phyloP scores from a whole-genome alignment of 2,329 filamentous ascomycete species.

The Neofusicoccum sp. region DNA sequence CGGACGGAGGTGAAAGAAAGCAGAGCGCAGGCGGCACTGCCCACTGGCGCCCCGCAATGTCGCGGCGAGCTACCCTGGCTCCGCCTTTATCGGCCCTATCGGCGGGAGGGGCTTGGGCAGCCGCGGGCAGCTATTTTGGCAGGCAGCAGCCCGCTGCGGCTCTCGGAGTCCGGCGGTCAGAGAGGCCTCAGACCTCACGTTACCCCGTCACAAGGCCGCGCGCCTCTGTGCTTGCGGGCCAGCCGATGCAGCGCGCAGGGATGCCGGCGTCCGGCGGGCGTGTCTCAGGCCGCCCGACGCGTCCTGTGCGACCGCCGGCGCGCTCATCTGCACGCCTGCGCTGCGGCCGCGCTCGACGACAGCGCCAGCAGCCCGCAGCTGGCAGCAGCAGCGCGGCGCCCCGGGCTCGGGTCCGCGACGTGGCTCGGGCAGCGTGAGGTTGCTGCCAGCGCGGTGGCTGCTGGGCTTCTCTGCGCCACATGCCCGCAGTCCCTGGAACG shows the following conservation, averaged over 20 bases:
- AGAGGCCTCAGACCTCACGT: background rate
- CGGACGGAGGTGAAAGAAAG: constrained; percentile 13
- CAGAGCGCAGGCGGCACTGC: background rate
- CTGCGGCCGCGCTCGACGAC: no score
- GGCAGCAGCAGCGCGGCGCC: no score
- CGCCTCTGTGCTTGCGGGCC: background rate
- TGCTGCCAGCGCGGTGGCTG: no score
- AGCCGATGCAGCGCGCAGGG: constrained; percentile 12
- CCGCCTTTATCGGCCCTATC: constrained; percentile 11
- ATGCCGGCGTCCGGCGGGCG: background rate
- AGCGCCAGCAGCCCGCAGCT: no score
- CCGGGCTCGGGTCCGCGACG: background rate
- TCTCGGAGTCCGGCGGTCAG: background rate
- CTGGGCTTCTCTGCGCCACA: background rate
- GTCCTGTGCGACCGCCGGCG: background rate
- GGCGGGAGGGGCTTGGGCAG: constrained; percentile 10
- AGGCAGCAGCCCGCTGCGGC: background rate
- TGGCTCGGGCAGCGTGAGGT: background rate
- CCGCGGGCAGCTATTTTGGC: constrained; percentile 2
- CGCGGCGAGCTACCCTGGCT: constrained; percentile 6
- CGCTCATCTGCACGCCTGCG: no score
- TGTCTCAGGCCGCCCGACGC: background rate
- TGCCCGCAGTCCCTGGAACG: background rate
- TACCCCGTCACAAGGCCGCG: constrained; percentile 13
- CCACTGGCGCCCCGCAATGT: background rate